Evolutionary conservation across 495 filamentous ascomycete genomes (phyloP).

Genomic region (Baudoinia panamericana): DNA sequence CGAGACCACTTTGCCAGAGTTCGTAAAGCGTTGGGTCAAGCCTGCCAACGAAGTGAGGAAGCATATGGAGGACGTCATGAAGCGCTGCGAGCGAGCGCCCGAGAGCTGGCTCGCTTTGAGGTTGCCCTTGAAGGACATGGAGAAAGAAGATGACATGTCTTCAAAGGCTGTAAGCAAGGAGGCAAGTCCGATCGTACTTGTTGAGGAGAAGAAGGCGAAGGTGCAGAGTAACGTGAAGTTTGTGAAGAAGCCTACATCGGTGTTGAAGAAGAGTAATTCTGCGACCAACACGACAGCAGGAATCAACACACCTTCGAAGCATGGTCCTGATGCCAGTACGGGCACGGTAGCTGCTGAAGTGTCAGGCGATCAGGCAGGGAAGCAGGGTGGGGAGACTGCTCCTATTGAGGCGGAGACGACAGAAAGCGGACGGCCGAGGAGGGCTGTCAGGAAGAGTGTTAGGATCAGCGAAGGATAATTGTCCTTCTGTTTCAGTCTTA

Average conservation of each 20-base stretch:
- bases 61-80: slow-evolving; percentile 44
- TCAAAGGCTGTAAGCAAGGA: neutral
- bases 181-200: slow-evolving; percentile 1
- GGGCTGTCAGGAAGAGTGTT: slow-evolving; percentile 16
- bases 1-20: slow-evolving; percentile 52
- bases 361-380: too few species aligned
- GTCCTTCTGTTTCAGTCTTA: too few species aligned
- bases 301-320: neutral
- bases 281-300: neutral
- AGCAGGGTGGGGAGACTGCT: slow-evolving; percentile 2
- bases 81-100: slow-evolving; percentile 26
- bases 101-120: slow-evolving; percentile 27
- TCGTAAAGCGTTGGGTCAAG: slow-evolving; percentile 64
- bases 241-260: slow-evolving; percentile 8
- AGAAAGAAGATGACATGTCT: too few species aligned
- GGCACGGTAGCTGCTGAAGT: too few species aligned
- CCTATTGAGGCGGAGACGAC: slow-evolving; percentile 1
- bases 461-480: slow-evolving; percentile 17
- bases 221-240: slow-evolving; percentile 12
- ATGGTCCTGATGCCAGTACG: too few species aligned
- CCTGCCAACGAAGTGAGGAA: slow-evolving; percentile 62
- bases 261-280: neutral
- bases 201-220: slow-evolving; percentile 1
- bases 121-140: slow-evolving; percentile 20
- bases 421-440: slow-evolving; percentile 13